A percentile compares a stretch with the other conserved stretches of the same genome.
Conservation (phyloP, 805 yeast genomes). For the Zygotorulaspora chibaensis region DNA sequence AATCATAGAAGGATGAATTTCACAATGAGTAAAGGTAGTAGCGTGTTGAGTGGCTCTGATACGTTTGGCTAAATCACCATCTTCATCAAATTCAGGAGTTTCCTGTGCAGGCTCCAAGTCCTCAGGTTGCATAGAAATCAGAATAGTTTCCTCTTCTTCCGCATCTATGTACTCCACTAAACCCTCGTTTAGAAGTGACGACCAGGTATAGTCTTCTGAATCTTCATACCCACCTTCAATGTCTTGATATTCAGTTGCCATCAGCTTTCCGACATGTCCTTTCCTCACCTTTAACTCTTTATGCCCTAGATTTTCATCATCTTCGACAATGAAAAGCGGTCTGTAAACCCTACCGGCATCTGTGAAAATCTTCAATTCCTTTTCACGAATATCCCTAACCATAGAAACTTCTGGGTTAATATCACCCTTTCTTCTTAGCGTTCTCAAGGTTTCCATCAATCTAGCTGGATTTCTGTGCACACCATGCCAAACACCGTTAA, state of each 20-base stretch:
- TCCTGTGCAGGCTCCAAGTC: slow-evolving; percentile 75
- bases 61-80: slow-evolving; percentile 61
- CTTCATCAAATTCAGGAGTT: slow-evolving; percentile 38
- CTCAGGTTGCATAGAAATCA: slow-evolving; percentile 99
- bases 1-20: slow-evolving; percentile 98
- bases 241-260: slow-evolving; percentile 58
- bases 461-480: slow-evolving; percentile 95
- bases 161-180: slow-evolving; percentile 96
- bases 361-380: slow-evolving; percentile 91
- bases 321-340: slow-evolving; percentile 91
- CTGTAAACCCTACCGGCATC: slow-evolving; percentile 99
- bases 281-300: slow-evolving; percentile 76
- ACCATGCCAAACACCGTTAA: slow-evolving; percentile 99
- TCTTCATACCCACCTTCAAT: slow-evolving; percentile 49
- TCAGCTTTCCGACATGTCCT: slow-evolving; percentile 71
- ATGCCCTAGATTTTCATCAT: slow-evolving; percentile 61
- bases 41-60: slow-evolving; percentile 69
- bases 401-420: slow-evolving; percentile 94
- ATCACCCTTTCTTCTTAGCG: slow-evolving; percentile 90
- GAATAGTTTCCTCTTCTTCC: slow-evolving; percentile 96
- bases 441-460: slow-evolving; percentile 84
- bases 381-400: slow-evolving; percentile 94
- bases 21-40: slow-evolving; percentile 95
- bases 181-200: slow-evolving; percentile 75
- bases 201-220: slow-evolving; percentile 73